These are phyloP conservation scores for Blumeriella jaapii DNA, from an alignment of 2,329 filamentous ascomycete species.

Conservation along the genomic window DNA sequence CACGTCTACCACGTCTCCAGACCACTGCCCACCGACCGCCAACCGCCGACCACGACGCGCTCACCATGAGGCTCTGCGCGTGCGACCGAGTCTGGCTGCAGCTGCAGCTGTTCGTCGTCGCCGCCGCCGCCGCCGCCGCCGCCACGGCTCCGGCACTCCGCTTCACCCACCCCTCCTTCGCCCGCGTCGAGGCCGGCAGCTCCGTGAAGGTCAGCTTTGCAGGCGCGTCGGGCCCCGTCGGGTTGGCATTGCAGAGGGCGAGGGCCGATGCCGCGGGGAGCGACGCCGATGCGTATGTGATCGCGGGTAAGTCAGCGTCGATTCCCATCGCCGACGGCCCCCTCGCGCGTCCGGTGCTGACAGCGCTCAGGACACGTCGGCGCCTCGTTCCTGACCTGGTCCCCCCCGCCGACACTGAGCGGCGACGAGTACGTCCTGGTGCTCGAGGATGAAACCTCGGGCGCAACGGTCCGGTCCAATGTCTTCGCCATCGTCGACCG, in stretches of 20 bases:
- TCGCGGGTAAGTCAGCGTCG: slow-evolving; percentile 3
- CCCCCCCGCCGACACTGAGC: slow-evolving; percentile 1
- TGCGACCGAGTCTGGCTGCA: slow-evolving; percentile 1
- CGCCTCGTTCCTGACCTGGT: slow-evolving; percentile 4
- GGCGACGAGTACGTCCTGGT: slow-evolving; percentile 1
- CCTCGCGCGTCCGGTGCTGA: too few species aligned
- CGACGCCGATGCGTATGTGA: slow-evolving; percentile 3
- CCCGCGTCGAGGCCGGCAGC: slow-evolving; percentile 1
- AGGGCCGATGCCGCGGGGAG: background rate
- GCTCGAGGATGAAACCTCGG: slow-evolving; percentile 3
- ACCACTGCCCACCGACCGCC: background rate
- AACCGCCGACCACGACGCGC: background rate
- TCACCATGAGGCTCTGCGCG: background rate
- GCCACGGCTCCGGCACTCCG: slow-evolving; percentile 5
- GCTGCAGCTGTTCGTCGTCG: background rate
- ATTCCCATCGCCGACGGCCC: too few species aligned
- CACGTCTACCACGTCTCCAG: too few species aligned
- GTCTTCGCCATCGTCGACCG: too few species aligned
- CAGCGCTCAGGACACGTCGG: too few species aligned
- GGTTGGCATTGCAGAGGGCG: slow-evolving; percentile 5
- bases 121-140: slow-evolving; percentile 1
- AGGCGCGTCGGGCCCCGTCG: slow-evolving; percentile 1
- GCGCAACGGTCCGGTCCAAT: background rate
- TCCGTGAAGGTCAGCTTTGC: slow-evolving; percentile 7
- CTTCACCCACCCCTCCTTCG: slow-evolving; percentile 4